Evolutionary conservation across 768 basidiomycete species (phyloP).

Genomic region (Mycena vitilis): DNA sequence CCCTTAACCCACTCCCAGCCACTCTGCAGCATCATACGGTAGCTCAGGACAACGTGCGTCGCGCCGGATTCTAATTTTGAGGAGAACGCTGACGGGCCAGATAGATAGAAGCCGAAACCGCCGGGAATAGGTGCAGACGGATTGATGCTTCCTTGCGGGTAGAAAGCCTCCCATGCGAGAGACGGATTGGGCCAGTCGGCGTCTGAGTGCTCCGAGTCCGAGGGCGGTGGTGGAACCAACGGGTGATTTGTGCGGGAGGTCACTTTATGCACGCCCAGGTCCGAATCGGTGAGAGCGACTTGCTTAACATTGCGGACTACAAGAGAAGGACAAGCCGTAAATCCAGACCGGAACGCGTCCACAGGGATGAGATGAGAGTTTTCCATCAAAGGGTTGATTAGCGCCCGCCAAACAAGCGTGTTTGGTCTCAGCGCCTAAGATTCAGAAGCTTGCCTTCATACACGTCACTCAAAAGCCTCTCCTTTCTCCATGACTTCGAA

Average conservation of each 20-base stretch:
- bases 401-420: no score
- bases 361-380: conserved; percentile 41
- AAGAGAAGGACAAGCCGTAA: conserved; percentile 53
- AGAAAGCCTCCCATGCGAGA: conserved; percentile 71
- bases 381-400: background rate
- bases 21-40: conserved; percentile 71
- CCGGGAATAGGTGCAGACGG: conserved; percentile 63
- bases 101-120: conserved; percentile 80
- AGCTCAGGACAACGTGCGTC: conserved; percentile 70
- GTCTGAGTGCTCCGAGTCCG: conserved; percentile 14
- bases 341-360: conserved; percentile 49
- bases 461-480: no score
- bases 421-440: no score
- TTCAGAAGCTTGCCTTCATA: no score
- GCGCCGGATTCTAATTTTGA: conserved; percentile 51
- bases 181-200: conserved; percentile 45
- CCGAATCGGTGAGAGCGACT: conserved; percentile 54
- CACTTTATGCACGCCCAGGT: conserved; percentile 63
- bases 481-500: no score
- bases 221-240: conserved; percentile 10
- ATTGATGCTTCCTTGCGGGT: conserved; percentile 70
- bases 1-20: conserved; percentile 78
- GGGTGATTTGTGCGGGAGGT: conserved; percentile 47
- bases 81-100: conserved; percentile 61
- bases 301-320: conserved; percentile 36